These are phyloP conservation scores for Jatropha podagrica DNA, from an alignment of 441 rosid genomes.

Conservation along the genomic window DNA sequence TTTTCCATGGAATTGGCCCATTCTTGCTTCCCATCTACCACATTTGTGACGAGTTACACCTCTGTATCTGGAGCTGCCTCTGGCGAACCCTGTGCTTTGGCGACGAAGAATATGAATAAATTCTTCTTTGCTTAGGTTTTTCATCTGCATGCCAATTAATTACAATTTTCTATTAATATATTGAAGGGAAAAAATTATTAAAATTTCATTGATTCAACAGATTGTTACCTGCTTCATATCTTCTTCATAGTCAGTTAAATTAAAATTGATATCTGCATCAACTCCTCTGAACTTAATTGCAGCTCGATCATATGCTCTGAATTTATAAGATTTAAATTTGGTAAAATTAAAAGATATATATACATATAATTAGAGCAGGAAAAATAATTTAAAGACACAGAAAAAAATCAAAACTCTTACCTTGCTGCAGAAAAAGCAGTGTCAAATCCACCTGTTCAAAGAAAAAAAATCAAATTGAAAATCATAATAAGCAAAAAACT, in stretches of 20 bases:
- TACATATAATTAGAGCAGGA: not conserved
- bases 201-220: not conserved
- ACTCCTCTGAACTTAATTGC: conserved; percentile 93
- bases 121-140: conserved; percentile 69
- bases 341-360: not conserved
- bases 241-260: conserved; percentile 72
- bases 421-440: conserved; percentile 94
- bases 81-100: conserved; percentile 70
- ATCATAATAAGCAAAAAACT: not conserved
- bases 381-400: not conserved
- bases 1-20: conserved; percentile 84
- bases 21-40: conserved; percentile 84
- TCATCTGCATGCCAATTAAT: conserved; percentile 44
- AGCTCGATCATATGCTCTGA: conserved; percentile 96
- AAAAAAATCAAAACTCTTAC: conserved; percentile 30
- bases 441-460: conserved; percentile 81
- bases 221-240: conserved; percentile 73
- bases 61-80: conserved; percentile 78
- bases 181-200: not conserved
- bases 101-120: conserved; percentile 86
- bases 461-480: not conserved
- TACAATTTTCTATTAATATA: not conserved
- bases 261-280: conserved; percentile 95
- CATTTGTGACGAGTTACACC: conserved; percentile 77
- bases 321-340: not conserved